phyloP scores from a whole-genome alignment of 2,329 filamentous ascomycete species.

The Fusarium nisikadoi region DNA sequence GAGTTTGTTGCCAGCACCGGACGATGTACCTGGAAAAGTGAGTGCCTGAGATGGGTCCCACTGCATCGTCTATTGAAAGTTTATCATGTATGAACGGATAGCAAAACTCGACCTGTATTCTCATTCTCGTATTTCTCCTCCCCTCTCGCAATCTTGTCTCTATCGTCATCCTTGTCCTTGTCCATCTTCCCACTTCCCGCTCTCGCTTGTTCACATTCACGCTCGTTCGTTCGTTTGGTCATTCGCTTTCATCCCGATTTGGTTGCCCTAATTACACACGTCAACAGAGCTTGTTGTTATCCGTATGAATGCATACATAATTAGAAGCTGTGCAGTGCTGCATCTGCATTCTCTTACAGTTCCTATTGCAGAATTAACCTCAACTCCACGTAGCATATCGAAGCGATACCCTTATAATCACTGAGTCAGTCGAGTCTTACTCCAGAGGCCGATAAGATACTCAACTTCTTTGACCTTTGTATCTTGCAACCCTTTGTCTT shows the following conservation, averaged over 20 bases:
- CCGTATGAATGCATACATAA: background rate
- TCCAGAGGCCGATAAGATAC: background rate
- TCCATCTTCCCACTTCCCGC: constrained; percentile 2
- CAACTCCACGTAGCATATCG: constrained; percentile 5
- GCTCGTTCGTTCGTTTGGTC: constrained; percentile 13
- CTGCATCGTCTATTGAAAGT: constrained; percentile 9
- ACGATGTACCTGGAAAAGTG: background rate
- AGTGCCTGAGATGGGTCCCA: background rate
- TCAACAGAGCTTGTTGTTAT: background rate
- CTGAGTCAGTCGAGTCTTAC: background rate
- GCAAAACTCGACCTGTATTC: background rate
- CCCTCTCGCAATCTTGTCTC: constrained; percentile 4
- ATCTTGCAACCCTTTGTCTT: background rate
- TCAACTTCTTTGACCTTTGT: background rate
- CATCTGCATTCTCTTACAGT: background rate
- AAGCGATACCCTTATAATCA: background rate
- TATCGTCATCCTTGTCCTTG: constrained; percentile 31
- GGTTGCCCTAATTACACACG: background rate
- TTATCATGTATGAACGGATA: constrained; percentile 8
- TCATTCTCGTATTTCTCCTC: constrained; percentile 19
- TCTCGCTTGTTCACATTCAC: background rate
- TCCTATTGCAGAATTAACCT: background rate
- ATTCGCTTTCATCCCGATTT: constrained; percentile 19
- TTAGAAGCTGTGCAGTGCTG: background rate
- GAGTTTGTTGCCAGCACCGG: background rate